Base-by-base conservation (phyloP, 805 yeast genomes). In the Starmerella asiatica region DNA sequence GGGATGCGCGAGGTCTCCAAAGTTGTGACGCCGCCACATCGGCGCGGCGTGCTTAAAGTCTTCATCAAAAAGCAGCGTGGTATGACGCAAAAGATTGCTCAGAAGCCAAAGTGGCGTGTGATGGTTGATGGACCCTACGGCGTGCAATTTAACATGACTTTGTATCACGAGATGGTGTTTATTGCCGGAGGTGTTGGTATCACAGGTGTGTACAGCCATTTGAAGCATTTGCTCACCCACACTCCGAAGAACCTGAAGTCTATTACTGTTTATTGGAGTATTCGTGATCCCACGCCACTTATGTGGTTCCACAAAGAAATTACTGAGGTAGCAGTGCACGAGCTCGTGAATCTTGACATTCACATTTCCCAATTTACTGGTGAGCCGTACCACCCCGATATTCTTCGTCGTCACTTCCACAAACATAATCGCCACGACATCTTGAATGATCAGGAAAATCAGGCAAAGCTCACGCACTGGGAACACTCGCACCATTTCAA, bases 151-250 rank as follows among this genome's bases (percentile, higher is more conserved):
- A 70, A 76, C 2, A 59, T 72, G n/a, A 58, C 61, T 20, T 58
- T 62, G 32, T 77, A 68, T 48, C 69, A 73, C 36, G 67, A 70
- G 42, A 69, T 76, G 5, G 64, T 77, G 6, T 65, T 76, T 32
- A 45, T 79, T 19, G 79, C 86, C 6, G 86, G 84, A 34, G 88
- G 91, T 24, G 74, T 74, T 39, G 91, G 91, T 38, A 63, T 80
- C 37, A 76, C 88, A 1, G 82, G 44, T 1, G 39, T 41, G 5
- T 42, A 34, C 15, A 29, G 48, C 6, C 42, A 47, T 27, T 32
- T 47, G 8, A 47, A 48, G 27, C 15, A 29, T 31, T 19, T 29
- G 7, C 16, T 43, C 5, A 71, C 3, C 63, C 70, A 24, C 11
- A 33, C 31, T 17, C 40, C 75, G 68, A 9, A 31, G 11, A 34